These are phyloP conservation scores for Scedosporium aurantiacum DNA, from an alignment of 2,329 filamentous ascomycete species.

Conservation along the genomic window DNA sequence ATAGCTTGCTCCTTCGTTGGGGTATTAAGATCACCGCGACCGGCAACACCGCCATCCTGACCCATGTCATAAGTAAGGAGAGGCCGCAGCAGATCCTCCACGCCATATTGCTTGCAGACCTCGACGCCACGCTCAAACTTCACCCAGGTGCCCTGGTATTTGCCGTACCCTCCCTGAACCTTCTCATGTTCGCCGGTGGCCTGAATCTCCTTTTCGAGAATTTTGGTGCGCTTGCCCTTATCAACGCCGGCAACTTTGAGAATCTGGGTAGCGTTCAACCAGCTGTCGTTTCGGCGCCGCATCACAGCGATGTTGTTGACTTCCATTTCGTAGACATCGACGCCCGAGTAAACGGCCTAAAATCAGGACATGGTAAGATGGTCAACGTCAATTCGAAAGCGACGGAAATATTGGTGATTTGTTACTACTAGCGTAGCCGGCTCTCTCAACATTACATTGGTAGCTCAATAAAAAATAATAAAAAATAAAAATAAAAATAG, in stretches of 20 bases:
- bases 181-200: slow-evolving; percentile 95
- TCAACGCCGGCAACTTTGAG: slow-evolving; percentile 95
- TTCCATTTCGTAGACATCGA: slow-evolving; percentile 98
- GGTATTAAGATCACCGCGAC: slow-evolving; percentile 72
- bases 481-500: background rate
- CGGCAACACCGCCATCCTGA: slow-evolving; percentile 60
- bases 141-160: slow-evolving; percentile 99
- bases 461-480: background rate
- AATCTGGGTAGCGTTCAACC: slow-evolving; percentile 97
- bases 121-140: slow-evolving; percentile 85
- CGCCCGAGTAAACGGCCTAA: slow-evolving; percentile 82
- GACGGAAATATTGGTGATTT: background rate
- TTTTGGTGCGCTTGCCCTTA: slow-evolving; percentile 95
- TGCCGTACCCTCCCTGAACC: slow-evolving; percentile 95
- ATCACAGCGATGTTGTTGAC: slow-evolving; percentile 89
- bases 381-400: background rate
- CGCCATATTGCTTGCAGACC: slow-evolving; percentile 72
- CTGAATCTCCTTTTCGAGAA: slow-evolving; percentile 94
- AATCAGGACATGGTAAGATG: background rate
- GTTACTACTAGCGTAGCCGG: background rate
- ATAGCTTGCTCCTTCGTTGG: slow-evolving; percentile 98
- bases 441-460: background rate
- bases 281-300: slow-evolving; percentile 88
- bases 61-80: slow-evolving; percentile 73
- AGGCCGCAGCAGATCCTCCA: slow-evolving; percentile 65